Percentiles rank a stretch among this genome's conserved stretches.
Conservation (phyloP, 2,329 filamentous ascomycete species). For the Thelonectria discophora region DNA sequence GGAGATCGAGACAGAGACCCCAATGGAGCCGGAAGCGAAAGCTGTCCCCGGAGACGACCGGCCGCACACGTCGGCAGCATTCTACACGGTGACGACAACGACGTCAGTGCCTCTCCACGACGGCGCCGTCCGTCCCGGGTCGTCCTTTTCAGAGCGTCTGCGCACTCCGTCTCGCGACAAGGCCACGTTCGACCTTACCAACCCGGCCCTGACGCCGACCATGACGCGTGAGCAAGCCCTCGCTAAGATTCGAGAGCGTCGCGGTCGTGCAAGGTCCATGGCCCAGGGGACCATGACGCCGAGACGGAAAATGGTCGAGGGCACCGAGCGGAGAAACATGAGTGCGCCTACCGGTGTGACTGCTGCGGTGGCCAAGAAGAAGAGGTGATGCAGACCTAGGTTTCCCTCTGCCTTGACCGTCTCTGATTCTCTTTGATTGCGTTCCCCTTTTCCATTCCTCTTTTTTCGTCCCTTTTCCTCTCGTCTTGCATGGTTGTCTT, state of each 20-base stretch:
- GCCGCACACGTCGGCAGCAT: slow-evolving; percentile 57
- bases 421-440: slow-evolving; percentile 9
- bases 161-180: slow-evolving; percentile 55
- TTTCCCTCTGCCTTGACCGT: not conserved
- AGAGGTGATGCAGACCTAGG: slow-evolving; percentile 36
- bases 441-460: slow-evolving; percentile 16
- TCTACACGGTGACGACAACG: slow-evolving; percentile 60
- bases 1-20: slow-evolving; percentile 2
- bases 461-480: slow-evolving; percentile 13
- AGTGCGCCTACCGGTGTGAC: slow-evolving; percentile 56
- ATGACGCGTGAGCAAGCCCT: slow-evolving; percentile 79
- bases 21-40: slow-evolving; percentile 14
- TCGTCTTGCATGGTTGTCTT: slow-evolving; percentile 15
- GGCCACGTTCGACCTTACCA: slow-evolving; percentile 60
- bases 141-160: slow-evolving; percentile 55
- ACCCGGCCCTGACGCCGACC: slow-evolving; percentile 69
- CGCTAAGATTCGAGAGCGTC: slow-evolving; percentile 76
- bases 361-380: slow-evolving; percentile 35
- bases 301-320: slow-evolving; percentile 65
- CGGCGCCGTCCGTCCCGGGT: slow-evolving; percentile 49
- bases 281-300: slow-evolving; percentile 68
- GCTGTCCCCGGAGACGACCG: slow-evolving; percentile 43
- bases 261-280: slow-evolving; percentile 75
- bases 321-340: slow-evolving; percentile 56
- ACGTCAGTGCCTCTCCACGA: slow-evolving; percentile 62